A percentile compares a stretch with the other conserved stretches of the same genome.
phyloP scores from a whole-genome alignment of 1,284 basidiomycete species.

The Naganishia sp. region DNA sequence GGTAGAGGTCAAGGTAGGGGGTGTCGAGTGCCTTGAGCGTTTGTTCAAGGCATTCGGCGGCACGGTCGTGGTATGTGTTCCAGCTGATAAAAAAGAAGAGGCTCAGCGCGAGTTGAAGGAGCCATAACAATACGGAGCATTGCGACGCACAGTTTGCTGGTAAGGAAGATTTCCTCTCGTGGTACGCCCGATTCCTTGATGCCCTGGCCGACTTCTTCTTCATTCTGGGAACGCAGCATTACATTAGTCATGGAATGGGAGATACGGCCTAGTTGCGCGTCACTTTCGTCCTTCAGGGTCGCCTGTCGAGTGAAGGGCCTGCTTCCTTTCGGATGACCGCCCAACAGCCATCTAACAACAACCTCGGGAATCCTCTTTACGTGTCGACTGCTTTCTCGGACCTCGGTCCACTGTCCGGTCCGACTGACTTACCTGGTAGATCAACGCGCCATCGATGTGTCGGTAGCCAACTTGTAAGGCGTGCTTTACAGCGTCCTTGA shows the following conservation, averaged over 20 bases:
- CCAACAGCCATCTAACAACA: not conserved
- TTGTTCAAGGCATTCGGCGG: slow-evolving; percentile 62
- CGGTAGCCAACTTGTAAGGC: slow-evolving; percentile 74
- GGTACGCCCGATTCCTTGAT: slow-evolving; percentile 74
- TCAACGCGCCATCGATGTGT: slow-evolving; percentile 76
- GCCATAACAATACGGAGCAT: not conserved
- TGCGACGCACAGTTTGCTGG: slow-evolving; percentile 52
- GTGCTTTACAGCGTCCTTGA: slow-evolving; percentile 66
- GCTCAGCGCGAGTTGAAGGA: slow-evolving; percentile 22
- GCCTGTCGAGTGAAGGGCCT: too few relatives aligned
- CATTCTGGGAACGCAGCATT: slow-evolving; percentile 62
- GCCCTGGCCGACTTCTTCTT: slow-evolving; percentile 81
- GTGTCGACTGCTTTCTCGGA: not conserved
- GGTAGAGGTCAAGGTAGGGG: slow-evolving; percentile 68
- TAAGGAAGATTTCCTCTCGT: slow-evolving; percentile 77
- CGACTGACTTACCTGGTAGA: slow-evolving; percentile 44
- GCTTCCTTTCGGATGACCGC: too few relatives aligned
- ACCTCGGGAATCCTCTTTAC: too few relatives aligned
- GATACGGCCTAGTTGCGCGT: too few relatives aligned
- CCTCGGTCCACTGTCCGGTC: not conserved
- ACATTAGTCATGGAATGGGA: too few relatives aligned
- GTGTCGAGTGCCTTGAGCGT: slow-evolving; percentile 70
- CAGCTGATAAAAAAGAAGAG: slow-evolving; percentile 43
- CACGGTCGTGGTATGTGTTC: slow-evolving; percentile 71
- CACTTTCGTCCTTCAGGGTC: not conserved